Base-by-base conservation (phyloP, 768 basidiomycete species). In the Holtermannia corniformis region DNA sequence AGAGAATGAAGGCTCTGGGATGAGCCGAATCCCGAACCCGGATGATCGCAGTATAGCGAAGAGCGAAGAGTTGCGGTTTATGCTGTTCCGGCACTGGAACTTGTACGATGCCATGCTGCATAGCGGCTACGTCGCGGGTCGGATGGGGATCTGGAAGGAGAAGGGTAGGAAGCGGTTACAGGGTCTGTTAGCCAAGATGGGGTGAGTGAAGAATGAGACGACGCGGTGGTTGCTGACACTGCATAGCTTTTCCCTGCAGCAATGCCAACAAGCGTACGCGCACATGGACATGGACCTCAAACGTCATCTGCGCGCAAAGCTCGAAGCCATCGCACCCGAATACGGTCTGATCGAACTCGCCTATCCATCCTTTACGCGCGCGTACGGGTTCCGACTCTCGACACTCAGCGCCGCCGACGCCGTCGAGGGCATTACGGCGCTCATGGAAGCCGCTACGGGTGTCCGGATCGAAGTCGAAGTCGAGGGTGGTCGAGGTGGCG, bases 261-360 rank as follows among this genome's bases (percentile, higher is more conserved):
- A 99, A 71, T 92, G 90, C 14, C 91, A 95, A 61, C 92, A 99
- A 63, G 79, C 86, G 2, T 93, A 89, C 65, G 75, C 85, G 0
- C 91, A 96, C 67, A 99, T 99, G 95, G 90, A 95, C 68, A 85
- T 88, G 75, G 87, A 90, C 64, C 79, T 97, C 56, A 97, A 95
- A 72, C 79, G 80, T 44, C 77, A 79, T 14, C 77, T 99, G 12
- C 79, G 84, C 27, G 77, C 80, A 47, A 90, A 92, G 67, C 80
- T 99, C 3, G 84, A 88, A 49, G 80, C 83, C 42, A 85, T 95
- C 49, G 89, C 89, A 1, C 92, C 93, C 0, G 90, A 95, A 70
- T 93, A 96, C 63, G 92, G 90, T 20, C 82, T 99, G 5, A 78
- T 92, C 52, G 93, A 99, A 65, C 80, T 96, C 28, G 79, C 86